These are phyloP conservation scores for Geranium incanum DNA, from an alignment of 441 rosid species.

Conservation along the genomic window DNA sequence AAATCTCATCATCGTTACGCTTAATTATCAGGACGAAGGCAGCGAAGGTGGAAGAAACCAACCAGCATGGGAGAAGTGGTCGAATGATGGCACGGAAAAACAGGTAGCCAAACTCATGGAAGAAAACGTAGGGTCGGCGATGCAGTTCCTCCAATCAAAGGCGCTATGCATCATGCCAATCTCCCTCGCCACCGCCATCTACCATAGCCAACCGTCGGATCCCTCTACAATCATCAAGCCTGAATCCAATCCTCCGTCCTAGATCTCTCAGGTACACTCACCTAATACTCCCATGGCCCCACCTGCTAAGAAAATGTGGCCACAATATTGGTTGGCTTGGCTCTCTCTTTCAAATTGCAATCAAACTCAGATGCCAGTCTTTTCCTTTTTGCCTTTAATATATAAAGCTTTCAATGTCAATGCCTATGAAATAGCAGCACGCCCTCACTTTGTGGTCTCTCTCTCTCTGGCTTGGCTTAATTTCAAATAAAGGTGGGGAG, in stretches of 20 bases:
- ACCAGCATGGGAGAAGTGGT: constrained; percentile 98
- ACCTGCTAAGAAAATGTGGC: background rate
- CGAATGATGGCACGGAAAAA: constrained; percentile 80
- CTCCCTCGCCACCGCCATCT: constrained; percentile 83
- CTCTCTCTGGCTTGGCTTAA: constrained; percentile 19
- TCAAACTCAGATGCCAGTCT: constrained; percentile 54
- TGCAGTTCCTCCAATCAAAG: constrained; percentile 97
- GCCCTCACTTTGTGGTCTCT: constrained; percentile 17
- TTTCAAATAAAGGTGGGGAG: constrained; percentile 30
- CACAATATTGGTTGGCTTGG: constrained; percentile 2
- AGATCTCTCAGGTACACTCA: background rate
- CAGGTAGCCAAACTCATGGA: constrained; percentile 97
- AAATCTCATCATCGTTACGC: background rate
- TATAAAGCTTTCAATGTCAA: constrained; percentile 35
- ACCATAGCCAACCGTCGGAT: constrained; percentile 72
- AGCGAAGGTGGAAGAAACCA: constrained; percentile 67
- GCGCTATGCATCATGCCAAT: constrained; percentile 98
- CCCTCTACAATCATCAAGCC: constrained; percentile 28
- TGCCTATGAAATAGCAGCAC: constrained; percentile 32
- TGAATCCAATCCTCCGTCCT: background rate
- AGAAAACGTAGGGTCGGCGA: constrained; percentile 87
- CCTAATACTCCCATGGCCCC: background rate
- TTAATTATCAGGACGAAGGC: constrained; percentile 50
- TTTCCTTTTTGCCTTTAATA: constrained; percentile 28
- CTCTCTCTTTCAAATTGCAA: constrained; percentile 34